Evolutionary conservation across 805 yeast species (phyloP), one percentile per base, ranked within the genome.

Genomic region (Candida cerambycidarum): DNA sequence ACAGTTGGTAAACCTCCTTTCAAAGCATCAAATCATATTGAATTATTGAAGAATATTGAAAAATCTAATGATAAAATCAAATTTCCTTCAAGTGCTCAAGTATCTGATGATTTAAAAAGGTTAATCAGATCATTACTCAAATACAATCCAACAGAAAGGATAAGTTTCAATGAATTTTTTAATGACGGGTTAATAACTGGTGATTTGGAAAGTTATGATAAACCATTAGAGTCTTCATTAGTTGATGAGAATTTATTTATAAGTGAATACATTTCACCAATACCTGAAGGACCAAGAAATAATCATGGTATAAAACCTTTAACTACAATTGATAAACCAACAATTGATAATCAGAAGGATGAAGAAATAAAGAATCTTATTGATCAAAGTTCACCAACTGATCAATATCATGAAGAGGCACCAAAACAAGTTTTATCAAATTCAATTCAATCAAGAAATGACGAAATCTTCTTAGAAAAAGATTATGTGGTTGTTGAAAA

Each of bases 401-500:
- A 17, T 9, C 21, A n/a, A 7, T n/a, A n/a, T n/a, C n/a, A n/a
- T n/a, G n/a, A n/a, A n/a, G n/a, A n/a, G n/a, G 17, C 5, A 28
- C 23, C 23, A 16, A 69, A 74, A 2, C 70, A 65, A 24, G 39
- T 54, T 3, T 41, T 58, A 10, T 47, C 59, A 9, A 57, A 56
- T 27, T 39, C 46, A 11, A 36, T 53, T 31, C 32, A 46, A 9
- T 14, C 28, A 3, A 52, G 48, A 25, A 53, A 52, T 30, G 63
- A 73, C 16, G 85, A 81, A 41, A 56, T 75, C 16, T 71, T 76
- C 18, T 66, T 82, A 43, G 96, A 89, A 53, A 82, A 80, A 51
- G 97, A 89, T 56, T 92, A 92, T 54, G 98, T 92, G 25, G 95
- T 92, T 30, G 90, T 92, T 21, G 98, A 92, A 61, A 93, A 92